Evolutionary conservation across 352 stramenopile species (phyloP).

Genomic region (Aphanomyces astaci): DNA sequence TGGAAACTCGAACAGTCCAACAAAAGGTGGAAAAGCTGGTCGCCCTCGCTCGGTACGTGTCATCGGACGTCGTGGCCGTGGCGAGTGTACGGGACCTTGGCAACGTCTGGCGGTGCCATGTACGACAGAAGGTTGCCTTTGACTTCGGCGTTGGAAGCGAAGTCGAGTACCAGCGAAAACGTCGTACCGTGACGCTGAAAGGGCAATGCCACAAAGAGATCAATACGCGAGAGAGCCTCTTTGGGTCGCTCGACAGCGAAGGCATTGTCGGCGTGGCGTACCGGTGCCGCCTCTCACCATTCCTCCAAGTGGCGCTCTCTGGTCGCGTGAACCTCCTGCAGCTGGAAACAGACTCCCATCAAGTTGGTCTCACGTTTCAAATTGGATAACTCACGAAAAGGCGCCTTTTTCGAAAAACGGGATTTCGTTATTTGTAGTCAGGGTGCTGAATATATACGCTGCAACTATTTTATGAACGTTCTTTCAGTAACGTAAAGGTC

Average conservation of each 20-base stretch:
- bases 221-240: slow-evolving; percentile 5
- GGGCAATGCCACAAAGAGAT: slow-evolving; percentile 12
- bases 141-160: slow-evolving; percentile 4
- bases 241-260: slow-evolving; percentile 15
- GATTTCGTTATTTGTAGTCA: slow-evolving; percentile 2
- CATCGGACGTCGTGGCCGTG: slow-evolving; percentile 4
- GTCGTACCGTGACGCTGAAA: slow-evolving; percentile 3
- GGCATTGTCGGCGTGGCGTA: slow-evolving; percentile 16
- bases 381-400: slow-evolving; percentile 10
- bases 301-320: slow-evolving; percentile 16
- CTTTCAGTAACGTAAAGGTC: too few species aligned
- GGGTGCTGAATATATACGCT: too few species aligned
- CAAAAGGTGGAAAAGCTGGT: slow-evolving; percentile 16
- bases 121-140: not conserved
- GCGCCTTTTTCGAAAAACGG: not conserved
- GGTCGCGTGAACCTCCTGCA: slow-evolving; percentile 17
- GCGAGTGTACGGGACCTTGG: slow-evolving; percentile 15
- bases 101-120: slow-evolving; percentile 13
- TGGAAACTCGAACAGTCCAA: not conserved
- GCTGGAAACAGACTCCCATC: slow-evolving; percentile 21
- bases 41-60: slow-evolving; percentile 4
- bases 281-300: slow-evolving; percentile 12
- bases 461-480: too few species aligned
- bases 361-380: slow-evolving; percentile 22
- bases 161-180: slow-evolving; percentile 16